Base-by-base conservation (phyloP, 768 basidiomycete species). In the Leucocoprinus leucothites region DNA sequence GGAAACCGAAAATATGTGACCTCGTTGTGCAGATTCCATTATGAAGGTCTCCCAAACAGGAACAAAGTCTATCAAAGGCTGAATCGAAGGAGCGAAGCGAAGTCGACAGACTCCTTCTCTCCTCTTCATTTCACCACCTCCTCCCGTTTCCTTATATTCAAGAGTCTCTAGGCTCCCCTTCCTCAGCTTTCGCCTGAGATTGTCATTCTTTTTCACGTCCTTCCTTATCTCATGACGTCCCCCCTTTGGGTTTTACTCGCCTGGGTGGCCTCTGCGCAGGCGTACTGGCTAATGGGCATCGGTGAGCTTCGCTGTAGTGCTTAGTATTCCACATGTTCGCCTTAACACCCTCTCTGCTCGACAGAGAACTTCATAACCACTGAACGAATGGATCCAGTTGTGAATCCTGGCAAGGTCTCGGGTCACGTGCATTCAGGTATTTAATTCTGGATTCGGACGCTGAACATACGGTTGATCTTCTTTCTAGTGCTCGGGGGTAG, bases 371-470 rank as follows among this genome's bases (percentile, higher is more conserved):
- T 76, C 41, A 69, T 82, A 57, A 74, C 75, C 7, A 75, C 73
- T 48, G 74, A 80, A 59, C 77, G 80, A 21, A 59, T 78, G 16
- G 81, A 82, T 66, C 79, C 81, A 16, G 67, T 82, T 53, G 72
- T 81, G 54, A 74, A 60, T 64, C 76, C 78, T 34, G 79, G 79
- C 31, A 64, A 62, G 46, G 69, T 79, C 40, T 71, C 79, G 31
- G 63, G 72, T 48, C 81, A 82, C 68, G 70, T 66, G 40, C 81
- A 82, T 63, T 71, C 74, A 58, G 68, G 78, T 80, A 48, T 13
- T 22, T 13, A 22, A 31, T 41, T 34, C 18, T 51, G 21, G 43
- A 24, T 3, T 21, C 18, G 18, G 35, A n/a, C 24, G 24, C 41
- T 22, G 35, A 25, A 18, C 11, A 18, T 26, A 19, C 38, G 55